Conservation (phyloP, 106 monocot species). For the Dendrobium chrysotoxum region DNA sequence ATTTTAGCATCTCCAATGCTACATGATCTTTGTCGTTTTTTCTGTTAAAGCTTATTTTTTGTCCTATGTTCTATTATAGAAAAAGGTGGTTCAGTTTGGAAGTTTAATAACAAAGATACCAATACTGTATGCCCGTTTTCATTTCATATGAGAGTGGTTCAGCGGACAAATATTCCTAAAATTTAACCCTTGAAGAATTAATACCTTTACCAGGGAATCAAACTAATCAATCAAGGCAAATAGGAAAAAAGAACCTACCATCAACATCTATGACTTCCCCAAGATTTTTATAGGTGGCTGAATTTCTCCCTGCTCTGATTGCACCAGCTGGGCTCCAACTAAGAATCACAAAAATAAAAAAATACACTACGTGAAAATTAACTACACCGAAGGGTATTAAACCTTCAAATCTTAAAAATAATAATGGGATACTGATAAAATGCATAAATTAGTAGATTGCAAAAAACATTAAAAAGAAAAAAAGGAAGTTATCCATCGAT, state of each 20-base stretch:
- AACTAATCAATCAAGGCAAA: background rate
- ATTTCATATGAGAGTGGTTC: background rate
- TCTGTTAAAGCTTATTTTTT: background rate
- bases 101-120: background rate
- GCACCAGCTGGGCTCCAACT: conserved; percentile 99
- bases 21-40: no score
- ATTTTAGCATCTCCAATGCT: background rate
- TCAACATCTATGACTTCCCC: conserved; percentile 66
- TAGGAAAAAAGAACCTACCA: conserved; percentile 35
- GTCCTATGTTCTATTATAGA: no score
- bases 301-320: conserved; percentile 65
- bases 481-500: background rate
- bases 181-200: background rate
- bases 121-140: background rate
- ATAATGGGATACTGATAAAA: background rate
- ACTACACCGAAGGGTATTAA: background rate
- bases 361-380: background rate
- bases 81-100: background rate
- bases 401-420: background rate
- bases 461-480: background rate
- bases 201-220: background rate
- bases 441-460: background rate
- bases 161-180: background rate
- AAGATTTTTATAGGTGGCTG: conserved; percentile 67
- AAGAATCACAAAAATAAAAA: conserved; percentile 18